A percentile compares a stretch with the other conserved stretches of the same genome.
Conservation (phyloP, 108 stramenopile genomes). For the Cyclotella choctawhatcheeana region DNA sequence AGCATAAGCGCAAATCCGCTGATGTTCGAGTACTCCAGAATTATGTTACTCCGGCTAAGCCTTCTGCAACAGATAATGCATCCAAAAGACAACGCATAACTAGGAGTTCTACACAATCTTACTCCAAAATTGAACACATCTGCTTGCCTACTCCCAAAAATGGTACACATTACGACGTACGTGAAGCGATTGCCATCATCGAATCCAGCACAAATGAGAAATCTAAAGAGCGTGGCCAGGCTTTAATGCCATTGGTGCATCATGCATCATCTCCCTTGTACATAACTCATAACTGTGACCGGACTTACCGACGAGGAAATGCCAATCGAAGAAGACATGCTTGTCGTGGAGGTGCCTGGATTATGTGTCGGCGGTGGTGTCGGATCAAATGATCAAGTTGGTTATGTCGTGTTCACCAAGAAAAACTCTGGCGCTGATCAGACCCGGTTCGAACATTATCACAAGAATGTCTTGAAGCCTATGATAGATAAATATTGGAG, state of each 20-base stretch:
- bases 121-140: too few species aligned
- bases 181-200: too few species aligned
- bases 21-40: too few species aligned
- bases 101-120: too few species aligned
- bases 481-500: background rate
- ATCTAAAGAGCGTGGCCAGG: too few species aligned
- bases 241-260: conserved; percentile 1
- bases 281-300: background rate
- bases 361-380: background rate
- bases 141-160: too few species aligned
- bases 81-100: too few species aligned
- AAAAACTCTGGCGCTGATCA: background rate
- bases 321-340: conserved; percentile 3
- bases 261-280: background rate
- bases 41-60: too few species aligned
- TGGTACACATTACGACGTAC: too few species aligned
- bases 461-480: background rate
- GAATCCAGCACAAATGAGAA: too few species aligned
- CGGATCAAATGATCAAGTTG: background rate
- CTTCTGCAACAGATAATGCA: too few species aligned
- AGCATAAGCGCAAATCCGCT: too few species aligned
- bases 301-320: background rate
- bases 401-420: background rate
- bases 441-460: background rate
- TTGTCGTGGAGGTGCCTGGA: background rate